Conservation (phyloP, 208 protist species). For the Trypanosoma conorhini region DNA sequence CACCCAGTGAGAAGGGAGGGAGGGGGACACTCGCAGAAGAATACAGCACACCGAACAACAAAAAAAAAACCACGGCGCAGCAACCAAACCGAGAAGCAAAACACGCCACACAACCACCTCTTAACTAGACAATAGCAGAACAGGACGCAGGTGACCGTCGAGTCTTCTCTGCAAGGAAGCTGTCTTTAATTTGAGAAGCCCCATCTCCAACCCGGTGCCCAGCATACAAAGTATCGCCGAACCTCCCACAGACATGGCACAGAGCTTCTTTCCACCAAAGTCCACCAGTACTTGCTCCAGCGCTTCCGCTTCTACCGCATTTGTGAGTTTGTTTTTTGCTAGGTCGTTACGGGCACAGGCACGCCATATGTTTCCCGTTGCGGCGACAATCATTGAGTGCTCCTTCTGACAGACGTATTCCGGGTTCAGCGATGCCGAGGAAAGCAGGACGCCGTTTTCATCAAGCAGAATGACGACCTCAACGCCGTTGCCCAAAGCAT, state of each 20-base stretch:
- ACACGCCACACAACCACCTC: not conserved
- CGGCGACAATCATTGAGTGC: slow-evolving; percentile 55
- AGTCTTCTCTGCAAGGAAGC: slow-evolving; percentile 65
- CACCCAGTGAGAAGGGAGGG: not conserved
- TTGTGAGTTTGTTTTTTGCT: slow-evolving; percentile 57
- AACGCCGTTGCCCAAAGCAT: slow-evolving; percentile 60
- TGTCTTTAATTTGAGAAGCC: slow-evolving; percentile 81
- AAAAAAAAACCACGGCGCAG: not conserved
- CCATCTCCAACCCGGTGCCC: slow-evolving; percentile 52
- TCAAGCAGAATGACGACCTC: slow-evolving; percentile 58
- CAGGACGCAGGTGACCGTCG: slow-evolving; percentile 54
- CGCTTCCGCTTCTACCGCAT: slow-evolving; percentile 56
- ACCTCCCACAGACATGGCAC: slow-evolving; percentile 74
- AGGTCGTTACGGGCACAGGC: slow-evolving; percentile 63
- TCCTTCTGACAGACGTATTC: slow-evolving; percentile 35
- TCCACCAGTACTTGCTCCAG: slow-evolving; percentile 77
- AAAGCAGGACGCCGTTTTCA: slow-evolving; percentile 53
- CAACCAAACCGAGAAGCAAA: slow-evolving; percentile 11
- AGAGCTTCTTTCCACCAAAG: slow-evolving; percentile 63
- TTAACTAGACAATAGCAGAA: slow-evolving; percentile 30
- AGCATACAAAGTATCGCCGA: slow-evolving; percentile 58
- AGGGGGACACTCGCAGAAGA: not conserved
- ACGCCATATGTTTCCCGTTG: slow-evolving; percentile 77
- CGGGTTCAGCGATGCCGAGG: slow-evolving; percentile 38
- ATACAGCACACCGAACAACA: not conserved